Conservation (phyloP, 768 basidiomycete genomes). For the Termitomyces sp. region DNA sequence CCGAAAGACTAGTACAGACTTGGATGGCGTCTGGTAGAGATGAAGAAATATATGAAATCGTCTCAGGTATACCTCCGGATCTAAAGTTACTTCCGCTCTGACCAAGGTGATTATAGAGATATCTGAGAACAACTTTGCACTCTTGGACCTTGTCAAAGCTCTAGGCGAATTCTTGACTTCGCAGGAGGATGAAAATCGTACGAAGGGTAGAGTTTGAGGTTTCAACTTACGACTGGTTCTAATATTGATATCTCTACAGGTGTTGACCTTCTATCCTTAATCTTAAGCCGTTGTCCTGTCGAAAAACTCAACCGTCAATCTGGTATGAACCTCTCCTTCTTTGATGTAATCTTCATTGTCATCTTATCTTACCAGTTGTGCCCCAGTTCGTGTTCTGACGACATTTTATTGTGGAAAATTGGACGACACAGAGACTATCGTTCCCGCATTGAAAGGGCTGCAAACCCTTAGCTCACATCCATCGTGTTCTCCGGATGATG, state of each 20-base stretch:
- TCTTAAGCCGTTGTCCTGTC: conserved; percentile 56
- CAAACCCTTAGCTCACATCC: conserved; percentile 58
- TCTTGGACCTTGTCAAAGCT: conserved; percentile 79
- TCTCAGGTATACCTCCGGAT: conserved; percentile 44
- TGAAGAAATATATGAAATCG: conserved; percentile 51
- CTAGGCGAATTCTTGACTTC: conserved; percentile 86
- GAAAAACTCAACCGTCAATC: conserved; percentile 74
- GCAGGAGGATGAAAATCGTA: conserved; percentile 71
- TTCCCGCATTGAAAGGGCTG: conserved; percentile 77
- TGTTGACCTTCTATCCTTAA: conserved; percentile 73
- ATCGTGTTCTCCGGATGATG: conserved; percentile 60
- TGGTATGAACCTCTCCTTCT: conserved; percentile 42
- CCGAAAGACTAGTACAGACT: conserved; percentile 52
- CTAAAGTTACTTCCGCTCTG: not conserved
- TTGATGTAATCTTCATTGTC: not conserved
- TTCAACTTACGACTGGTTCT: not conserved
- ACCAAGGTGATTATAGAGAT: conserved; percentile 28
- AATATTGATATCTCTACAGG: conserved; percentile 41
- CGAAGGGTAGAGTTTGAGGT: conserved; percentile 56
- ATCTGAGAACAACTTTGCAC: conserved; percentile 47
- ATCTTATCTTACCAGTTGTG: conserved; percentile 8
- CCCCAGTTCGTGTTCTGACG: conserved; percentile 72
- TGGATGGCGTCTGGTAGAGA: conserved; percentile 68
- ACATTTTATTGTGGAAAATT: conserved; percentile 84
- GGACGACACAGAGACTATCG: conserved; percentile 79